A percentile compares a stretch with the other conserved stretches of the same genome.
These are phyloP conservation scores for Lenwebbia sp. DNA, from an alignment of 345 rosid species.

Conservation along the genomic window DNA sequence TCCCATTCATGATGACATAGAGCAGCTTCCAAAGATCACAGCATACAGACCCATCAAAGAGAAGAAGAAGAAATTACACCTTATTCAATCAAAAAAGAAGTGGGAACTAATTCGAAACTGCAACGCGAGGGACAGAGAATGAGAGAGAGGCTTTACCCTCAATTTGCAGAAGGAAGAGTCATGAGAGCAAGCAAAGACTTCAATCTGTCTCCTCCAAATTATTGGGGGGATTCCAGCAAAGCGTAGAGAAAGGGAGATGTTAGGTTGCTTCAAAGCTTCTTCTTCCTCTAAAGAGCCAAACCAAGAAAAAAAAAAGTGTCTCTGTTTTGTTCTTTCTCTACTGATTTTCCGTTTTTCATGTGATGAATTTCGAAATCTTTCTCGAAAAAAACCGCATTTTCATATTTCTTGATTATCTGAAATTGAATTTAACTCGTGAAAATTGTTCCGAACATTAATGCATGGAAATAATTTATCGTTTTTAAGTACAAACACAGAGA, in stretches of 20 bases:
- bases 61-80: background rate
- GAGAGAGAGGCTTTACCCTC: background rate
- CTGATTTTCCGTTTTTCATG: background rate
- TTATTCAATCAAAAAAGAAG: background rate
- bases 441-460: background rate
- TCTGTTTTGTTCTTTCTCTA: background rate
- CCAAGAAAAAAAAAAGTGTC: background rate
- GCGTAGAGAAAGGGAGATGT: background rate
- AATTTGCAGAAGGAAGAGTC: background rate
- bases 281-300: constrained; percentile 12
- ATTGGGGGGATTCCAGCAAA: background rate
- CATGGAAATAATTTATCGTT: background rate
- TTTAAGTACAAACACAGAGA: background rate
- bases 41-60: background rate
- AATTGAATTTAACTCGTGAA: background rate
- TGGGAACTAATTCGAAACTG: background rate
- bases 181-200: background rate
- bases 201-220: background rate
- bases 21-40: background rate
- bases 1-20: background rate
- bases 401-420: background rate
- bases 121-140: background rate
- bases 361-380: background rate
- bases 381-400: background rate
- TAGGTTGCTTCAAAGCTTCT: constrained; percentile 25